These are phyloP conservation scores for Aleurites moluccanus DNA, from an alignment of 441 rosid genomes.

Conservation along the genomic window DNA sequence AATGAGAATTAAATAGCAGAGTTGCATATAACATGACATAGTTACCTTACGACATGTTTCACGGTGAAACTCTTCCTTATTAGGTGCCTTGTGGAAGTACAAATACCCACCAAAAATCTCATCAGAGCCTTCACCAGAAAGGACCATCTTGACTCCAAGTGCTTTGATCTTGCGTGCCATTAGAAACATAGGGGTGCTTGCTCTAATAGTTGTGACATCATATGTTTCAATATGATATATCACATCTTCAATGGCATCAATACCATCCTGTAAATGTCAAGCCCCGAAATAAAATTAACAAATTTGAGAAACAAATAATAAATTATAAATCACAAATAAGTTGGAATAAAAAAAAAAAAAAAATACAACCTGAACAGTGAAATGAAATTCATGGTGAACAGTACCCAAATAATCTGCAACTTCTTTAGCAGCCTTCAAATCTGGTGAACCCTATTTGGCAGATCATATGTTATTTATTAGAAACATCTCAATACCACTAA, in stretches of 20 bases:
- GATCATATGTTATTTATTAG: background rate
- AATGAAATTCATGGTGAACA: slow-evolving; percentile 86
- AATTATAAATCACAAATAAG: background rate
- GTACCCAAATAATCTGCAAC: slow-evolving; percentile 86
- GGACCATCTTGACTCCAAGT: slow-evolving; percentile 90
- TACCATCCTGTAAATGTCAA: slow-evolving; percentile 56
- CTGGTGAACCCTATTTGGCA: slow-evolving; percentile 70
- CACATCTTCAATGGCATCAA: slow-evolving; percentile 87
- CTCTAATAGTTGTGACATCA: slow-evolving; percentile 83
- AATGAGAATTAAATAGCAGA: background rate
- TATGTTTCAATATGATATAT: slow-evolving; percentile 86
- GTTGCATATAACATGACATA: background rate
- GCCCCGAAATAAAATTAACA: background rate
- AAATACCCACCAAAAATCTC: slow-evolving; percentile 93
- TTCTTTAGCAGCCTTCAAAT: slow-evolving; percentile 77
- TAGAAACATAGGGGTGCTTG: slow-evolving; percentile 89
- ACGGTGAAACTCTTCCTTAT: slow-evolving; percentile 74
- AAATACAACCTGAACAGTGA: slow-evolving; percentile 64
- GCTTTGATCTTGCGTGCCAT: slow-evolving; percentile 90
- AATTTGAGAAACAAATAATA: background rate
- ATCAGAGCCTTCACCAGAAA: slow-evolving; percentile 92
- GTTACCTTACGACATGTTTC: slow-evolving; percentile 85
- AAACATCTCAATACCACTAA: too few species aligned
- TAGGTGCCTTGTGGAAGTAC: slow-evolving; percentile 92
- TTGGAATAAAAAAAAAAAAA: background rate